Evolutionary conservation across 2,329 filamentous ascomycete genomes (phyloP).

Genomic region (Aspergillus sp.): DNA sequence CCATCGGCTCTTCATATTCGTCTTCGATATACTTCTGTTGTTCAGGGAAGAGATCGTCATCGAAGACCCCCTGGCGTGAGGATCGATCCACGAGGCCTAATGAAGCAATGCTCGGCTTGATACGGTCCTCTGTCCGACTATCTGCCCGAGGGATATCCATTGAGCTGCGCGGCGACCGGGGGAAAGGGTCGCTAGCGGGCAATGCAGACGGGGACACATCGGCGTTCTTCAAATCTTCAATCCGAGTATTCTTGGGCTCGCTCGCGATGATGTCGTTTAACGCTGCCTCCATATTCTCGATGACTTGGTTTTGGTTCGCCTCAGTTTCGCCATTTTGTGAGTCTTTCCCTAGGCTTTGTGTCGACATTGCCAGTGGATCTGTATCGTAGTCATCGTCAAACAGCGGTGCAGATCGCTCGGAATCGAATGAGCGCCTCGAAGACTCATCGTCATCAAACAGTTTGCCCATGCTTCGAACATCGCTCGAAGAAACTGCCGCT

Average conservation of each 20-base stretch:
- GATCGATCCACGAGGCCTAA: constrained; percentile 86
- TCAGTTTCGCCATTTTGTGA: constrained; percentile 55
- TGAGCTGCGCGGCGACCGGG: constrained; percentile 63
- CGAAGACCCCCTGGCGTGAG: constrained; percentile 88
- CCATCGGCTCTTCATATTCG: constrained; percentile 73
- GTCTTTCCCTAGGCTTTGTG: constrained; percentile 77
- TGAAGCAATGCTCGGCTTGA: constrained; percentile 86
- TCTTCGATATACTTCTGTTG: constrained; percentile 80
- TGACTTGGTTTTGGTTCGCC: constrained; percentile 71
- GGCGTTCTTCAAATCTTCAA: constrained; percentile 39
- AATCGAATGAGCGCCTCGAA: constrained; percentile 71
- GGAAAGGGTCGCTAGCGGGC: constrained; percentile 52
- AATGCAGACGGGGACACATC: constrained; percentile 45
- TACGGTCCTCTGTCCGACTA: constrained; percentile 49
- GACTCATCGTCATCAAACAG: constrained; percentile 49
- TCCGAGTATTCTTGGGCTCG: constrained; percentile 53
- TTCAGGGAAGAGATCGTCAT: constrained; percentile 90
- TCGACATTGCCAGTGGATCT: constrained; percentile 74
- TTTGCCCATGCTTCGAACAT: constrained; percentile 55
- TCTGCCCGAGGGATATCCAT: constrained; percentile 57
- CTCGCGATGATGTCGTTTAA: constrained; percentile 90
- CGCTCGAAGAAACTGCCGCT: constrained; percentile 62
- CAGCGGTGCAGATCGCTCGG: constrained; percentile 58
- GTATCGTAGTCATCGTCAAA: constrained; percentile 78
- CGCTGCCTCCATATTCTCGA: constrained; percentile 90